Evolutionary conservation across 176 grass and related monocot species (phyloP).

Genomic region (Ensete ventricosum): DNA sequence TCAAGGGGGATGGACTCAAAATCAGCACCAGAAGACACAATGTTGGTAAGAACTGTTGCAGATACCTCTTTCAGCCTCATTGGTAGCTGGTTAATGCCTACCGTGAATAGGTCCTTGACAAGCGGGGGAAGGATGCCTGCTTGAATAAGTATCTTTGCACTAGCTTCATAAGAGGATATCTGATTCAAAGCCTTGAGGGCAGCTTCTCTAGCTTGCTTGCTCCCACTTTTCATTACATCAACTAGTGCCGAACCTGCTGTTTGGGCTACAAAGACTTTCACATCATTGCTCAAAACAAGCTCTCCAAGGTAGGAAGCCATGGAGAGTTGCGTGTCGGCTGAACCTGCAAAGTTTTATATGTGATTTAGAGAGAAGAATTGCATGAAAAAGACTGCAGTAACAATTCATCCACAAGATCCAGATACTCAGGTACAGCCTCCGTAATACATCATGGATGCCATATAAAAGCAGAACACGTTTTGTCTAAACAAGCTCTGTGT

Average conservation of each 20-base stretch:
- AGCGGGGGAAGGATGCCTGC: slow-evolving; percentile 84
- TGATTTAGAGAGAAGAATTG: background rate
- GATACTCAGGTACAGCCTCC: background rate
- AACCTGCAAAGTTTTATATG: slow-evolving; percentile 35
- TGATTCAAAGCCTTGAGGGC: slow-evolving; percentile 86
- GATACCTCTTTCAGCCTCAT: slow-evolving; percentile 88
- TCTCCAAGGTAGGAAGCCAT: slow-evolving; percentile 86
- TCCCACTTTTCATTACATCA: slow-evolving; percentile 76
- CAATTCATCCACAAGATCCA: background rate
- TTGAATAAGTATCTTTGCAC: slow-evolving; percentile 86
- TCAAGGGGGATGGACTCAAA: slow-evolving; percentile 71
- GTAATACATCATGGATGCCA: too few relatives aligned
- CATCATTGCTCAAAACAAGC: slow-evolving; percentile 92
- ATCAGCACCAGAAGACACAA: slow-evolving; percentile 71
- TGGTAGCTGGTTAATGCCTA: slow-evolving; percentile 78
- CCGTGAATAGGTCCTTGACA: slow-evolving; percentile 79
- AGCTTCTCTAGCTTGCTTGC: slow-evolving; percentile 66
- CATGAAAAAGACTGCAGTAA: background rate
- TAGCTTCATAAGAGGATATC: slow-evolving; percentile 82
- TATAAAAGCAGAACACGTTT: too few relatives aligned
- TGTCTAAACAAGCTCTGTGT: too few relatives aligned
- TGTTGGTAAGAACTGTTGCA: slow-evolving; percentile 78
- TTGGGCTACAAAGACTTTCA: slow-evolving; percentile 77
- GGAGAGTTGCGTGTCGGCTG: slow-evolving; percentile 56
- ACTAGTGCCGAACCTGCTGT: slow-evolving; percentile 66